Evolutionary conservation across 441 rosid genomes (phyloP).

Genomic region (Eugenia klotzschiana): DNA sequence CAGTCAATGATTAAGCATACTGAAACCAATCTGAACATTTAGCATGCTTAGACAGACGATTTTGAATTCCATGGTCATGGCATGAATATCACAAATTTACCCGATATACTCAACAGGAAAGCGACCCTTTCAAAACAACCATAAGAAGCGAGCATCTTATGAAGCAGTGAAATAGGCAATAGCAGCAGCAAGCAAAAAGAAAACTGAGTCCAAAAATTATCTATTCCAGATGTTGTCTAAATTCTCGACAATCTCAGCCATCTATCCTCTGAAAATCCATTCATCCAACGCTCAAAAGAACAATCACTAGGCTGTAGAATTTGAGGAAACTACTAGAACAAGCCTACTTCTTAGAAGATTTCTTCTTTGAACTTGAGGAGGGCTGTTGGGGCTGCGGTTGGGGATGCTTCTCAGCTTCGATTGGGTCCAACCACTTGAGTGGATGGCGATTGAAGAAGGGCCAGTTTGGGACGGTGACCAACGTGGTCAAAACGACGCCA

Average conservation of each 20-base stretch:
- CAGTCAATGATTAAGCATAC: not conserved
- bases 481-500: conserved; percentile 53
- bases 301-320: not conserved
- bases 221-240: not conserved
- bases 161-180: not conserved
- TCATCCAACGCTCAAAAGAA: not conserved
- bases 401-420: conserved; percentile 72
- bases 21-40: not conserved
- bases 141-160: not conserved
- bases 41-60: not conserved
- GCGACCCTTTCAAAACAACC: not conserved
- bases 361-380: conserved; percentile 39
- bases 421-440: conserved; percentile 73
- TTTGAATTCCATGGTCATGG: not conserved
- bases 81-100: not conserved
- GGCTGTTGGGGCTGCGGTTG: conserved; percentile 37
- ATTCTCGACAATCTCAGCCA: not conserved
- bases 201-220: not conserved
- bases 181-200: not conserved
- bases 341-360: conserved; percentile 43
- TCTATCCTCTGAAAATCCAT: not conserved
- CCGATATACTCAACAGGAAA: not conserved
- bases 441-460: conserved; percentile 69
- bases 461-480: conserved; percentile 82
- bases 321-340: not conserved